Evolutionary conservation across 768 basidiomycete species (phyloP).

Genomic region (Lactarius vividus): DNA sequence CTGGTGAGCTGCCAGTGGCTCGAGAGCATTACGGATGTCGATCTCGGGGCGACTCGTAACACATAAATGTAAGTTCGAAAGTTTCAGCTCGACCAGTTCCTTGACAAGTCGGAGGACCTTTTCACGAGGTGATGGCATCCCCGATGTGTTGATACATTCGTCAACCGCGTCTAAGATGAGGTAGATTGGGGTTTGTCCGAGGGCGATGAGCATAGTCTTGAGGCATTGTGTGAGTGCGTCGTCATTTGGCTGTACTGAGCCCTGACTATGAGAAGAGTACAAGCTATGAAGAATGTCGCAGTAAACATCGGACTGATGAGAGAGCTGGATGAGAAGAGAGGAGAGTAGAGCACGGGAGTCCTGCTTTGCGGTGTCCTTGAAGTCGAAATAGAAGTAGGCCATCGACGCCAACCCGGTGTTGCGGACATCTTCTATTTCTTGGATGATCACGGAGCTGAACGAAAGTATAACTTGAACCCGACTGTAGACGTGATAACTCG

Average conservation of each 20-base stretch:
- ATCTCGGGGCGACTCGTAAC: not conserved
- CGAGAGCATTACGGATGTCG: not conserved
- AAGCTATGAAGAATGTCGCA: not conserved
- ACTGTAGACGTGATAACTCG: fast-evolving
- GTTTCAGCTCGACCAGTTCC: not conserved
- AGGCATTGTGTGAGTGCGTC: not conserved
- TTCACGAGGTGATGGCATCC: not conserved
- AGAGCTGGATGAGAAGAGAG: slow-evolving; percentile 3
- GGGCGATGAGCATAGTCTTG: not conserved
- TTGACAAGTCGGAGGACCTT: not conserved
- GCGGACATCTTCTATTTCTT: not conserved
- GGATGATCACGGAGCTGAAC: slow-evolving; percentile 2
- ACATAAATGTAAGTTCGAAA: not conserved
- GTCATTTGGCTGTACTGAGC: not conserved
- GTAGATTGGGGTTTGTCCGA: not conserved
- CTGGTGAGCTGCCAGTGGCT: not conserved
- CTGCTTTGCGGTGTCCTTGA: not conserved
- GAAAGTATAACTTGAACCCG: not conserved
- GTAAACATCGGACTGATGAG: slow-evolving; percentile 1
- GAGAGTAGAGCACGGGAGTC: not conserved
- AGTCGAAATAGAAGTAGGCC: not conserved
- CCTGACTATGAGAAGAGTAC: not conserved
- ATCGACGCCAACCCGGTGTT: not conserved
- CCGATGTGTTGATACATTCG: not conserved
- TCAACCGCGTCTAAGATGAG: not conserved